Percentiles rank a stretch among this genome's conserved stretches.
These are phyloP conservation scores for Hymenoscyphus repandus DNA, from an alignment of 2,329 filamentous ascomycete genomes.

Conservation along the genomic window DNA sequence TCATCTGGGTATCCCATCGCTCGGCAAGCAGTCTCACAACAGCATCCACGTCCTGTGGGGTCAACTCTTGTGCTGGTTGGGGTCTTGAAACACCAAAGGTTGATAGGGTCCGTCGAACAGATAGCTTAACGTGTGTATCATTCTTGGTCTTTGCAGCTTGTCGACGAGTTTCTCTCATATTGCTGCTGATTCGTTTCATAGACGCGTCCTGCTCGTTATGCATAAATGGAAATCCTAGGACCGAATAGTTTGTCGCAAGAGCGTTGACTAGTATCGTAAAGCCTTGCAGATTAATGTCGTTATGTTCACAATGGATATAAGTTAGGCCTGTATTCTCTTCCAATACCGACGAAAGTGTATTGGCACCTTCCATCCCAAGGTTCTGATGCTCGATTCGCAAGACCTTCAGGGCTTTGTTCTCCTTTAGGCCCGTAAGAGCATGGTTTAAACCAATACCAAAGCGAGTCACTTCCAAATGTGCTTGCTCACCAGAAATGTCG, in stretches of 20 bases:
- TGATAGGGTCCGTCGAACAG: conserved; percentile 28
- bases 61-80: conserved; percentile 23
- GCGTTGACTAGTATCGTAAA: conserved; percentile 66
- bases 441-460: conserved; percentile 65
- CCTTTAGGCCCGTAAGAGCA: conserved; percentile 58
- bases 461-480: conserved; percentile 63
- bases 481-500: conserved; percentile 67
- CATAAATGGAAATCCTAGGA: conserved; percentile 60
- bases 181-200: conserved; percentile 44
- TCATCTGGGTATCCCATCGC: conserved; percentile 28
- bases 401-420: conserved; percentile 56
- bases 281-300: conserved; percentile 65
- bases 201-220: conserved; percentile 55
- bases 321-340: conserved; percentile 57
- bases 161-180: conserved; percentile 23
- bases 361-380: conserved; percentile 63
- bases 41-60: conserved; percentile 29
- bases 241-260: conserved; percentile 57
- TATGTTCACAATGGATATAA: conserved; percentile 66
- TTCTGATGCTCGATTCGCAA: conserved; percentile 64
- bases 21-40: conserved; percentile 26
- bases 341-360: conserved; percentile 62
- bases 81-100: conserved; percentile 25
- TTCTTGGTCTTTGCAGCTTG: conserved; percentile 12
- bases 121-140: conserved; percentile 21